Evolutionary conservation across 805 yeast genomes (phyloP).

Genomic region (Yamadazyma sp.): DNA sequence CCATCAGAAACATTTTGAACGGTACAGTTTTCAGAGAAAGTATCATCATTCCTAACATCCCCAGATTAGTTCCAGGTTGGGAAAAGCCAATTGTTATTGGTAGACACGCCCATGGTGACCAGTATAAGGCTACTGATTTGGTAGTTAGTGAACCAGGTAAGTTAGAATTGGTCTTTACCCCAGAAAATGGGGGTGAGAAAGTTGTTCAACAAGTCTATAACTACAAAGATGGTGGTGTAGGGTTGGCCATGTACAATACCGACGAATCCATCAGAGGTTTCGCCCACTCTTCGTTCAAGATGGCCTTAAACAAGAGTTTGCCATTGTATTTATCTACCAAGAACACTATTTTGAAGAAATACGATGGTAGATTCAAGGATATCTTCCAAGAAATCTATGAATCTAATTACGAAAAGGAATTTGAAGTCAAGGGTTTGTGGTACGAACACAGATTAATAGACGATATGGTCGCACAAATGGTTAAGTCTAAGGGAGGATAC

Average conservation of each 20-base stretch:
- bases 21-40: constrained; percentile 88
- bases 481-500: constrained; percentile 81
- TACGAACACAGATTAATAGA: constrained; percentile 83
- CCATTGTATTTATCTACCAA: constrained; percentile 72
- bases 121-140: constrained; percentile 77
- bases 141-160: constrained; percentile 67
- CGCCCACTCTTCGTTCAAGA: constrained; percentile 76
- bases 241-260: constrained; percentile 80
- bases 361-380: constrained; percentile 82
- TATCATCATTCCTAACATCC: constrained; percentile 74
- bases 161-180: constrained; percentile 64
- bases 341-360: constrained; percentile 77
- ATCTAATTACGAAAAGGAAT: constrained; percentile 51
- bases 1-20: constrained; percentile 75
- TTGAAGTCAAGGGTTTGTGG: constrained; percentile 61
- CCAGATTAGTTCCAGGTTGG: constrained; percentile 78
- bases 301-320: constrained; percentile 63
- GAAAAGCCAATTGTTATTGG: constrained; percentile 81
- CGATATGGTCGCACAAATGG: constrained; percentile 89
- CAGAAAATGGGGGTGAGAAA: constrained; percentile 53
- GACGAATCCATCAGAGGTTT: constrained; percentile 75
- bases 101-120: constrained; percentile 85
- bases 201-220: constrained; percentile 55
- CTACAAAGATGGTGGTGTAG: constrained; percentile 77
- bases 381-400: constrained; percentile 71